These are phyloP conservation scores for Fusarium torulosum DNA, from an alignment of 2,329 filamentous ascomycete genomes.

Conservation along the genomic window DNA sequence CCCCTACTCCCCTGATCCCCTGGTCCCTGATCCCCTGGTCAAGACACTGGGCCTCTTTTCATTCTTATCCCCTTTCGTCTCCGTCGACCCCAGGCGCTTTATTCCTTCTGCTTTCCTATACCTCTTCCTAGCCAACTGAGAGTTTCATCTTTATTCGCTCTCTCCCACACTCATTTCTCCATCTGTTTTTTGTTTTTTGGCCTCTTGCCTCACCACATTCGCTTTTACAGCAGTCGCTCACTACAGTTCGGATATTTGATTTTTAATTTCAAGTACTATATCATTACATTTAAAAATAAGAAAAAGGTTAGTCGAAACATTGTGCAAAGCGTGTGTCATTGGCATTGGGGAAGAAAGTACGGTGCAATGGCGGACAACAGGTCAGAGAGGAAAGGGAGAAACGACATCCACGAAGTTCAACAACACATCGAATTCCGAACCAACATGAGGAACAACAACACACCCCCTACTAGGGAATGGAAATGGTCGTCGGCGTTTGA, in stretches of 20 bases:
- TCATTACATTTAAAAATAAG: constrained; percentile 39
- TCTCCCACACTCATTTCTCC: constrained; percentile 68
- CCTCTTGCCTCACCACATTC: constrained; percentile 49
- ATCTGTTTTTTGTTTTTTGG: constrained; percentile 39
- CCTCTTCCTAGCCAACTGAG: constrained; percentile 65
- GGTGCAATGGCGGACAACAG: background rate
- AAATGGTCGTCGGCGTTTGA: background rate
- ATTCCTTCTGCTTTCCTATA: constrained; percentile 47
- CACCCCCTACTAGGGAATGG: background rate
- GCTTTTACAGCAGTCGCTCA: constrained; percentile 48
- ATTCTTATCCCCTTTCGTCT: constrained; percentile 48
- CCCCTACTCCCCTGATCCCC: constrained; percentile 11
- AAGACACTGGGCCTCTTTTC: constrained; percentile 43
- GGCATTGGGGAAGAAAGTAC: background rate
- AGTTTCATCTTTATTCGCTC: constrained; percentile 59
- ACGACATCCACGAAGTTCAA: background rate
- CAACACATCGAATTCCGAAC: background rate
- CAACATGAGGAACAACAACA: background rate
- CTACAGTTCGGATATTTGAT: constrained; percentile 37
- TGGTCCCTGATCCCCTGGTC: constrained; percentile 38
- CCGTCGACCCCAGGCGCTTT: constrained; percentile 44
- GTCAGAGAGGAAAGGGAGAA: background rate
- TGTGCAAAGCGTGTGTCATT: background rate
- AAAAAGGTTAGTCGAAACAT: constrained; percentile 43
- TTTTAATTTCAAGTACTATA: constrained; percentile 3